phyloP scores from a whole-genome alignment of 345 rosid genomes.

The Citrus reticulata region DNA sequence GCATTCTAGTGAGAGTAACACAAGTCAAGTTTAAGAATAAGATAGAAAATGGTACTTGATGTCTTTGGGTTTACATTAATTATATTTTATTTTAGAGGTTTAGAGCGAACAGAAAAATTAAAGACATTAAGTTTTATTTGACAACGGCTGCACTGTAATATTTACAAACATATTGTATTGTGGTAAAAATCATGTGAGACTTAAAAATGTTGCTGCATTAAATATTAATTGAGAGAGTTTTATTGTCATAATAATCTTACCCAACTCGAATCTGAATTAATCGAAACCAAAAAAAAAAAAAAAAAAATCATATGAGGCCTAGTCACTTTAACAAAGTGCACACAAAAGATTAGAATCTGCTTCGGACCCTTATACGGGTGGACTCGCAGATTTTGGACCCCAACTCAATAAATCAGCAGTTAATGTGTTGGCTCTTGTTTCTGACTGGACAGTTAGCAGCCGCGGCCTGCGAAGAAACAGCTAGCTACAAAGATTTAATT shows the following conservation, averaged over 20 bases:
- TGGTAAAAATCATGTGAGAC: fast-evolving
- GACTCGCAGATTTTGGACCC: neutral
- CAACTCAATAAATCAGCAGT: neutral
- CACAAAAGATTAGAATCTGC: neutral
- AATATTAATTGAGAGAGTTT: too few species aligned
- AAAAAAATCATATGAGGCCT: too few species aligned
- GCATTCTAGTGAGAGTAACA: neutral
- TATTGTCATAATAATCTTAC: fast-evolving
- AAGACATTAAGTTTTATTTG: too few species aligned
- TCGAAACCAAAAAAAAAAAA: fast-evolving
- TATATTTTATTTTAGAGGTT: too few species aligned
- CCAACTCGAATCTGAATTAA: too few species aligned
- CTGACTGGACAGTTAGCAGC: neutral
- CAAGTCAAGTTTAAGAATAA: too few species aligned
- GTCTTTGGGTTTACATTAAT: too few species aligned
- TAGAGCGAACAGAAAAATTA: too few species aligned
- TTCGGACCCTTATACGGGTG: neutral
- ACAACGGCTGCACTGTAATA: too few species aligned
- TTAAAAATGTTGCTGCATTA: fast-evolving
- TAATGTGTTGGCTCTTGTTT: neutral
- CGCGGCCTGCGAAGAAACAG: neutral
- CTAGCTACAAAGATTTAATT: neutral
- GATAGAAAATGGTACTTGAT: neutral
- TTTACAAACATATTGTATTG: too few species aligned
- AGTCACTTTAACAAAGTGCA: too few species aligned